Conservation (phyloP, 106 monocot species). For the Gastrodia elata region DNA sequence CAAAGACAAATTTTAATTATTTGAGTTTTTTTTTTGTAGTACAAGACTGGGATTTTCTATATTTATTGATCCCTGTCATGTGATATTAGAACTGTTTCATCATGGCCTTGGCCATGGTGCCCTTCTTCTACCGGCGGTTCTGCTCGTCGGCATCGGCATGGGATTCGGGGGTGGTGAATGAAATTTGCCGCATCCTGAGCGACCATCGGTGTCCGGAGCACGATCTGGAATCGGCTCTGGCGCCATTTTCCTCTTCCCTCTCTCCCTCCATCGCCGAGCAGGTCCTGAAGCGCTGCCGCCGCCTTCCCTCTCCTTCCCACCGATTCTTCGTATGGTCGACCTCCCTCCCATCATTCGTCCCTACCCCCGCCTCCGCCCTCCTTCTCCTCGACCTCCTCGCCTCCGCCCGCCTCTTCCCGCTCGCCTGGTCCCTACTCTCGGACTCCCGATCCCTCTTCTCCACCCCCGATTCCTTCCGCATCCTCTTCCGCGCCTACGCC, state of each 20-base stretch:
- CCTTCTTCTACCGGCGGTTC: no score
- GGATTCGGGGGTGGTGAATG: no score
- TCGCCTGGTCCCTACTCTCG: constrained; percentile 59
- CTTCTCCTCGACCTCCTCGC: constrained; percentile 43
- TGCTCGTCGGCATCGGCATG: no score
- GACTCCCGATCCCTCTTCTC: constrained; percentile 10
- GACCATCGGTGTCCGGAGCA: constrained; percentile 61
- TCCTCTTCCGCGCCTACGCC: constrained; percentile 63
- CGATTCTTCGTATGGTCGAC: constrained; percentile 58
- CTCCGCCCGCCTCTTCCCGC: constrained; percentile 47
- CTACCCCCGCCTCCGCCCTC: constrained; percentile 15
- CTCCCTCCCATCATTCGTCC: constrained; percentile 26
- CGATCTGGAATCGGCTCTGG: constrained; percentile 52
- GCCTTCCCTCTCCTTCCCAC: constrained; percentile 42
- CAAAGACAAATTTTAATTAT: no score
- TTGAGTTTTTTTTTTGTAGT: no score
- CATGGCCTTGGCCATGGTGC: no score
- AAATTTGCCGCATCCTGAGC: constrained; percentile 64
- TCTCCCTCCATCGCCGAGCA: constrained; percentile 37
- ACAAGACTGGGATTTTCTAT: no score
- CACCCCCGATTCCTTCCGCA: constrained; percentile 28
- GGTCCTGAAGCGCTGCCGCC: constrained; percentile 44
- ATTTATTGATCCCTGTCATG: no score
- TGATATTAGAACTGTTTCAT: no score
- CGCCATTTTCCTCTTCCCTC: constrained; percentile 33